Percentiles rank a stretch among this genome's conserved stretches.
Conservation (phyloP, 2,329 filamentous ascomycete species). For the Fonsecaea multimorphosa region DNA sequence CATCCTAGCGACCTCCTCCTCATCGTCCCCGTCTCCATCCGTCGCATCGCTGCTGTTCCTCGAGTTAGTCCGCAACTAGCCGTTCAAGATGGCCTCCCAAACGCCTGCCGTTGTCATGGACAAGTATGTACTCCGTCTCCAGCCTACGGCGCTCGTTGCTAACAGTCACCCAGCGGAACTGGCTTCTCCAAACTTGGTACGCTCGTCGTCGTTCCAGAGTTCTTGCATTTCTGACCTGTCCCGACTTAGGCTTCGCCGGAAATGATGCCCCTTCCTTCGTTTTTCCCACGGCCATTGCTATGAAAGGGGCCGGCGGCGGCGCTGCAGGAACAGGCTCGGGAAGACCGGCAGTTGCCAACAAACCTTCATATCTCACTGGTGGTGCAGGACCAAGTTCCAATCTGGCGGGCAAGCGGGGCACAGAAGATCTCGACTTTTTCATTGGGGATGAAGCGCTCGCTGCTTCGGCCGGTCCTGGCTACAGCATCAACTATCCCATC, state of each 20-base stretch:
- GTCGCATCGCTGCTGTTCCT: slow-evolving; percentile 10
- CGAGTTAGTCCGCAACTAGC: slow-evolving; percentile 5
- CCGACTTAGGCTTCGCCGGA: slow-evolving; percentile 82
- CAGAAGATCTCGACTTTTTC: slow-evolving; percentile 97
- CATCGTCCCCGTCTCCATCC: slow-evolving; percentile 8
- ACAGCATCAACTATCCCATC: slow-evolving; percentile 96
- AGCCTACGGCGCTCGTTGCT: slow-evolving; percentile 41
- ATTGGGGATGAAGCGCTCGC: slow-evolving; percentile 95
- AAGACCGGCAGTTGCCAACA: slow-evolving; percentile 87
- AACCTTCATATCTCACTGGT: slow-evolving; percentile 92
- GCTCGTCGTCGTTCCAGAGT: slow-evolving; percentile 42
- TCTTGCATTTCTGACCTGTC: slow-evolving; percentile 24
- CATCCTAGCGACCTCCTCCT: slow-evolving; percentile 20
- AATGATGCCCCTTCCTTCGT: slow-evolving; percentile 99
- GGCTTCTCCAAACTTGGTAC: slow-evolving; percentile 98
- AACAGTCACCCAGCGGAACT: slow-evolving; percentile 76
- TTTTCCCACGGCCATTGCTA: slow-evolving; percentile 97
- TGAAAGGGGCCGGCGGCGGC: slow-evolving; percentile 75
- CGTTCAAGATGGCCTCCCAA: slow-evolving; percentile 82
- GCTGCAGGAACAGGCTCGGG: slow-evolving; percentile 80
- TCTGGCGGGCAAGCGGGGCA: slow-evolving; percentile 88
- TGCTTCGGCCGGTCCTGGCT: slow-evolving; percentile 84
- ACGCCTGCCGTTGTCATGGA: slow-evolving; percentile 99
- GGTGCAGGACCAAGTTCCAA: slow-evolving; percentile 83
- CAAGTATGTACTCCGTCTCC: slow-evolving; percentile 74